Percentiles rank a stretch among this genome's conserved stretches.
Evolutionary conservation across 2,329 filamentous ascomycete genomes (phyloP).

Genomic region (Colletotrichum destructivum): DNA sequence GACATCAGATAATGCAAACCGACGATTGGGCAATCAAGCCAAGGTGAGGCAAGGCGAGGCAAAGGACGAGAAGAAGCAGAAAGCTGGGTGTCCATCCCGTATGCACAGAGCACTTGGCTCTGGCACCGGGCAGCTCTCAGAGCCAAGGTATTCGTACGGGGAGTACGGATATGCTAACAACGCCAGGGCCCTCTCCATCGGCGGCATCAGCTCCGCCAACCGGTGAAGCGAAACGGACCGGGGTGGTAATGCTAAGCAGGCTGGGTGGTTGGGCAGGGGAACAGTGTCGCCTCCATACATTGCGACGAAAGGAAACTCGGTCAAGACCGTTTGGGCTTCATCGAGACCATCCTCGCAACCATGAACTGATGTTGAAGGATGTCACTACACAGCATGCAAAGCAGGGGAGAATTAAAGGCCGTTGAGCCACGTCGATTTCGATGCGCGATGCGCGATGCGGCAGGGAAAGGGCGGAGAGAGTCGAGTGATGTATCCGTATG

Average conservation of each 20-base stretch:
- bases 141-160: not conserved
- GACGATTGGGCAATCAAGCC: constrained; percentile 37
- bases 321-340: constrained; percentile 40
- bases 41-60: constrained; percentile 8
- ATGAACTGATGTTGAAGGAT: constrained; percentile 38
- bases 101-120: constrained; percentile 12
- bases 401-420: constrained; percentile 32
- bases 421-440: constrained; percentile 41
- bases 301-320: constrained; percentile 40
- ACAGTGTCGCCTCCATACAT: constrained; percentile 18
- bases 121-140: constrained; percentile 7
- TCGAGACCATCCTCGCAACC: constrained; percentile 37
- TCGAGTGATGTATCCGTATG: constrained; percentile 33
- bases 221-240: constrained; percentile 40
- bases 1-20: constrained; percentile 31
- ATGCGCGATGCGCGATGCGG: constrained; percentile 40
- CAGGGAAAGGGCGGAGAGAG: constrained; percentile 38
- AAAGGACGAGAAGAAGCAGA: not conserved
- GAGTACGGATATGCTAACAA: constrained; percentile 12
- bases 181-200: constrained; percentile 37
- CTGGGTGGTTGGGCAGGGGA: constrained; percentile 36
- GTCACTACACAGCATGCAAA: constrained; percentile 15
- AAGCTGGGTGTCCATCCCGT: not conserved
- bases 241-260: constrained; percentile 37
- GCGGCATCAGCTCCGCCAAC: constrained; percentile 42